A percentile compares a stretch with the other conserved stretches of the same genome.
These are phyloP conservation scores for Luffa aegyptiaca DNA, from an alignment of 306 rosid species.

Conservation along the genomic window DNA sequence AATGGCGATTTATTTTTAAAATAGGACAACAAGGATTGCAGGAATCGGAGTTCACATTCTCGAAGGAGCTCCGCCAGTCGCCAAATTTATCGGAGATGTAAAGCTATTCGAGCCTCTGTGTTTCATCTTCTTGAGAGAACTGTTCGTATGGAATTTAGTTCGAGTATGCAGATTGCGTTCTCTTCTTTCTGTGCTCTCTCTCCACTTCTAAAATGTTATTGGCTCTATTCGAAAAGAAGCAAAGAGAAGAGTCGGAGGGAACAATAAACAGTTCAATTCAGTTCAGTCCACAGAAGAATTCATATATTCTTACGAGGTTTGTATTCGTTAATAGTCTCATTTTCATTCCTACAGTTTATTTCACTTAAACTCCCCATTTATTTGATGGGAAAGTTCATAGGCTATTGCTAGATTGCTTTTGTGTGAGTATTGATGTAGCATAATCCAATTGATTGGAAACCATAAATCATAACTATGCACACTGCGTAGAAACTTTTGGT, in stretches of 20 bases:
- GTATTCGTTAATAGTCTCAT: not conserved
- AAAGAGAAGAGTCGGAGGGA: constrained; percentile 15
- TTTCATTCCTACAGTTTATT: not conserved
- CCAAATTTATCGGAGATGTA: too few species aligned
- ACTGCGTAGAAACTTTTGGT: not conserved
- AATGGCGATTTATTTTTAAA: too few species aligned
- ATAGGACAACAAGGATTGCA: too few species aligned
- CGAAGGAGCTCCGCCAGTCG: too few species aligned
- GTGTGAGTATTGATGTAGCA: not conserved
- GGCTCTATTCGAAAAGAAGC: constrained; percentile 39
- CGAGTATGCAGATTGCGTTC: too few species aligned
- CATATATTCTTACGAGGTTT: constrained; percentile 56
- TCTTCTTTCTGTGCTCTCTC: too few species aligned
- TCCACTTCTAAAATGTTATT: constrained; percentile 50
- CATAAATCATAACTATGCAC: not conserved
- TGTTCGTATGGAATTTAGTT: too few species aligned
- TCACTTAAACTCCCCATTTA: not conserved
- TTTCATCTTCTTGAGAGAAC: too few species aligned
- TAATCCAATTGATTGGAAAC: not conserved
- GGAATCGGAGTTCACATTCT: too few species aligned
- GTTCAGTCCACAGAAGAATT: constrained; percentile 51
- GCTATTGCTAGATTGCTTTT: not conserved
- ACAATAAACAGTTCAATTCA: not conserved
- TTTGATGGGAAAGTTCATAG: not conserved
- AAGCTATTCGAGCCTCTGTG: too few species aligned